Evolutionary conservation across 1,284 basidiomycete species (phyloP), one percentile per base, ranked within the genome.

Genomic region (Apiotrichum siamense): DNA sequence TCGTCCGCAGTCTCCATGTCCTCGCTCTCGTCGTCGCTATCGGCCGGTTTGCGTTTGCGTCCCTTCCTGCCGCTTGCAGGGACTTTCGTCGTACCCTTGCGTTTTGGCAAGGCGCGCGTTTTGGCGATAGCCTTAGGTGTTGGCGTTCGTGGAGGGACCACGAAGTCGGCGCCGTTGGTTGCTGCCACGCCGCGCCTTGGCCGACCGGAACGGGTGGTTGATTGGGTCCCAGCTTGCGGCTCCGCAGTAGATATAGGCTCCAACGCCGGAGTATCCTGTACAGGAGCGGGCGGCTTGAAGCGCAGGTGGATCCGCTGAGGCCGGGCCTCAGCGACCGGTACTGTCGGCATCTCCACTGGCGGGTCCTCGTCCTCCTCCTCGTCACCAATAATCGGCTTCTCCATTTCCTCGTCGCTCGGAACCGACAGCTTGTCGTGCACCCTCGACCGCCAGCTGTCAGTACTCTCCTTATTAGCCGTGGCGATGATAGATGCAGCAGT

Each of bases 401-500:
- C n/a, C n/a, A 23, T 31, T 18, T 44, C 18, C 27, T 49, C 37
- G 44, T 51, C 17, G 43, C 17, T 13, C 26, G 25, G 24, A 31
- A 33, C 50, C 7, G 25, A n/a, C 12, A 54, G 52, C 17, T 42
- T 20, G 13, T 49, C 50, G 39, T 23, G 44, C 10, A 58, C 36
- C 17, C 38, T 33, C 1, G 54, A 36, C 11, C 37, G 42, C 64
- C 62, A 64, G 4, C 43, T 48, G 0, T 46, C 47, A 13, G 47
- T 52, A 26, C 44, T 57, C 45, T 62, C 48, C 31, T 59, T 25
- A 29, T 62, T 62, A 2, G 67, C 61, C 11, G 44, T 49, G 4
- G 63, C 62, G 12, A 69, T 57, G 24, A 70, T 57, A 2, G 56
- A 57, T 0, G 58, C 60, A 1, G 67, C 67, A 0, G 65, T 50